Evolutionary conservation across 148 eudicot species (phyloP).

Genomic region (Rhododendron henanense): DNA sequence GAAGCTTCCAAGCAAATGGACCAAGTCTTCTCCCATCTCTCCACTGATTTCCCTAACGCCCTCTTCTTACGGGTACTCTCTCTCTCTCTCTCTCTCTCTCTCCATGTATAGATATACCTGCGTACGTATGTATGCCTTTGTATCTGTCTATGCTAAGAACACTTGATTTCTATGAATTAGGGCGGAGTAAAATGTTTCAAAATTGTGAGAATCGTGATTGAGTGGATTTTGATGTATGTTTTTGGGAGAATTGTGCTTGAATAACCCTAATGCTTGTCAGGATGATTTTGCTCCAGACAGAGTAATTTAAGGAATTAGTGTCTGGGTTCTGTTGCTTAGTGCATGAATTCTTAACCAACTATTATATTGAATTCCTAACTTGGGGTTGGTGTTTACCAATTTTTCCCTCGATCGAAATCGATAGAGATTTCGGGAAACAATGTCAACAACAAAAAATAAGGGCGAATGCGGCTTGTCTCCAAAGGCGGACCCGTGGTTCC

Average conservation of each 20-base stretch:
- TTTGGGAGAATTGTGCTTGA: too few relatives aligned
- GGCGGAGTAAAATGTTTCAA: neutral
- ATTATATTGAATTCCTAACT: neutral
- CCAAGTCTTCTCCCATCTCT: constrained; percentile 89
- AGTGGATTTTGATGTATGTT: neutral
- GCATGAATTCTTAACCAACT: neutral
- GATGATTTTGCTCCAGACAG: neutral
- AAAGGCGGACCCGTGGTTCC: too few relatives aligned
- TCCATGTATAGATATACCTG: neutral
- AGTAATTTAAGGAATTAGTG: neutral
- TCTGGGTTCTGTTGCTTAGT: neutral
- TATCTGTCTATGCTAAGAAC: neutral
- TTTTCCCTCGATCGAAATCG: too few relatives aligned
- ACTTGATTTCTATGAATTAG: neutral
- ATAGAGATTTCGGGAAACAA: too few relatives aligned
- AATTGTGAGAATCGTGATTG: neutral
- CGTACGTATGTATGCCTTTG: neutral
- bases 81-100: too few relatives aligned
- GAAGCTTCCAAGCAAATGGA: constrained; percentile 97
- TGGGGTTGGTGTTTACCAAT: neutral
- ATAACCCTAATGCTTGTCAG: neutral
- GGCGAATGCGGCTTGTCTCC: too few relatives aligned
- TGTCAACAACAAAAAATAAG: too few relatives aligned
- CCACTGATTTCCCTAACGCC: constrained; percentile 86
- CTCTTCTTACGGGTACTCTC: constrained; percentile 64